Evolutionary conservation across 2,329 filamentous ascomycete genomes (phyloP), one percentile per base, ranked within the genome.

Genomic region (Ophiostoma perfectum): DNA sequence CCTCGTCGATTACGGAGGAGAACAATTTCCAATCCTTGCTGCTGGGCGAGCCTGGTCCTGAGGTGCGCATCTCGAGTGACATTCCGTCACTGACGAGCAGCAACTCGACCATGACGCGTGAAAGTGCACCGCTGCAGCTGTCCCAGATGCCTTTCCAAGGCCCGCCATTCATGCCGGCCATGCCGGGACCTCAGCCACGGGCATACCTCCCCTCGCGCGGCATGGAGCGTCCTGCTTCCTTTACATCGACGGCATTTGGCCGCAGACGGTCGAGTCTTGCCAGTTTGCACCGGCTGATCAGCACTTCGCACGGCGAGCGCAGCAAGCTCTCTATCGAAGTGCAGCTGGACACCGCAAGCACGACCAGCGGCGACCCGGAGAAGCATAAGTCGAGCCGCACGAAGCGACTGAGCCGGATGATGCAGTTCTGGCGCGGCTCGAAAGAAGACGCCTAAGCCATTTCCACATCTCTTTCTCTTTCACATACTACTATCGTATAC

Each of bases 81-180:
- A 87, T 91, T 14, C 90, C 90, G 2, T 93, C 90, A 1, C 78
- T 88, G 72, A 91, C 89, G 1, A 92, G 89, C 74, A 92, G 89
- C 75, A 88, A 89, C 72, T 93, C 91, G 9, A 92, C 89, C 9
- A 91, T 89, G 85, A 90, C 88, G 6, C 84, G 87, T 63, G 88
- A 91, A 72, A 90, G 89, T 73, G 80, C 80, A 47, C 82, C 83
- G 62, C 72, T 77, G 70, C 73, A 78, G 70, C 73, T 78, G 76
- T 62, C 58, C 5, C 36, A 41, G 7, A 77, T 77, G 36, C 45
- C 66, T 2, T 11, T 62, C 74, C 79, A 80, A 70, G 81, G 82
- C 55, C 80, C 83, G 71, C 81, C 81, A 6, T 38, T 62, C 16
- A 62, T 62, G 55, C 55, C 55, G 36, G 3, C 49, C 6, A n/a